Evolutionary conservation across 768 basidiomycete species (phyloP), one percentile per base, ranked within the genome.

Genomic region (Tephrocybe sp.): DNA sequence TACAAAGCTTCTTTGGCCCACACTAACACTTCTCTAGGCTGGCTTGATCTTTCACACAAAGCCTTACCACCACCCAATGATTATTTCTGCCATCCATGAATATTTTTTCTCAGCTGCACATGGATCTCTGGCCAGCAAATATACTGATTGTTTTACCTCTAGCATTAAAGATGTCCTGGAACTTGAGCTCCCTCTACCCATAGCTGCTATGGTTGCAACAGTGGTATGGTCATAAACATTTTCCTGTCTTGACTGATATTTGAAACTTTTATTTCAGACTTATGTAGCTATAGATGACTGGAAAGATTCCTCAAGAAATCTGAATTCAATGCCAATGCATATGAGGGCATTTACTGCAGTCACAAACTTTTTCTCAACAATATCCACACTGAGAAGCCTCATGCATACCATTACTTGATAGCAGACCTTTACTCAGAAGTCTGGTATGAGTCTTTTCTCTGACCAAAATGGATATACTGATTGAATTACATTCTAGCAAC

Each of bases 291-390:
- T 55, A 4, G 41, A 50, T 14, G 43, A 50, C 24, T 45, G 48
- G 41, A 39, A 30, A 33, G 48, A 4, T 46, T 33, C 21, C 24
- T 44, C 20, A 39, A 50, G 38, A 48, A 25, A 18, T 40, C 38
- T 11, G 38, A 50, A 7, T 55, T 55, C 49, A 48, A 49, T 24
- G 41, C 54, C 4, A 37, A 55, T 15, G 36, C 20, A 1, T 55
- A 50, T 28, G 38, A 55, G n/a, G 54, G 50, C n/a, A 49, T 50
- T 1, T 55, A 50, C 25, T 23, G 23, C 3, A 30, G 42, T 2
- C 54, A 55, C n/a, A 17, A 45, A 14, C 32, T 45, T 7, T 55
- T 55, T 33, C 54, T 50, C 20, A 33, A 55, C 2, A 36, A 50
- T 12, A 49, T 55, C 28, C 26, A 18, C 3, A 12, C 11, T 15